phyloP scores from a whole-genome alignment of 148 eudicot genomes.

The Rheum nobile region DNA sequence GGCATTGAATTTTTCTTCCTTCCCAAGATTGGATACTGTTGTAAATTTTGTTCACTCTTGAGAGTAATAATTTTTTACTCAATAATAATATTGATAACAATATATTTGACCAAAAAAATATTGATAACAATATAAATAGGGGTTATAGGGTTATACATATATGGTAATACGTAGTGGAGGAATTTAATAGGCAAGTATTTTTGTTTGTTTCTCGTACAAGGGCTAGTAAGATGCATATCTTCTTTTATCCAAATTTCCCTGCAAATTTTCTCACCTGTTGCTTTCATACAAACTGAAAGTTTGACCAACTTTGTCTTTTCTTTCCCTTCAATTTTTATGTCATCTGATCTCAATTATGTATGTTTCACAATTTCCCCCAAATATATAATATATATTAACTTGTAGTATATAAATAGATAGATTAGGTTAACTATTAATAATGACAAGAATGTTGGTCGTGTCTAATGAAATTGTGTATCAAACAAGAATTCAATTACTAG shows the following conservation, averaged over 20 bases:
- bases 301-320: slow-evolving; percentile 47
- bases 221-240: not conserved
- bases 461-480: no score
- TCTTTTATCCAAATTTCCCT: slow-evolving; percentile 1
- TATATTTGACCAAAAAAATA: no score
- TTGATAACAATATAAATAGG: not conserved
- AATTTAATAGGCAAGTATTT: not conserved
- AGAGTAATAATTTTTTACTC: not conserved
- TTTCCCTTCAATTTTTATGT: not conserved
- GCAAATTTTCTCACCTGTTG: slow-evolving; percentile 38
- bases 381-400: no score
- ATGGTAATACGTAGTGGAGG: not conserved
- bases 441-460: not conserved
- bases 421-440: not conserved
- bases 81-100: not conserved
- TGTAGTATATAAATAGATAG: no score
- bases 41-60: not conserved
- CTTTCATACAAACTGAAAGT: slow-evolving; percentile 54
- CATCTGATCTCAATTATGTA: not conserved
- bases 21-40: not conserved
- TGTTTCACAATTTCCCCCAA: not conserved
- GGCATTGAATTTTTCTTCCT: not conserved
- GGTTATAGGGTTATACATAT: not conserved
- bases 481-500: no score
- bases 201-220: slow-evolving; percentile 3